These are phyloP conservation scores for Boeremia exigua DNA, from an alignment of 2,329 filamentous ascomycete genomes.

Conservation along the genomic window DNA sequence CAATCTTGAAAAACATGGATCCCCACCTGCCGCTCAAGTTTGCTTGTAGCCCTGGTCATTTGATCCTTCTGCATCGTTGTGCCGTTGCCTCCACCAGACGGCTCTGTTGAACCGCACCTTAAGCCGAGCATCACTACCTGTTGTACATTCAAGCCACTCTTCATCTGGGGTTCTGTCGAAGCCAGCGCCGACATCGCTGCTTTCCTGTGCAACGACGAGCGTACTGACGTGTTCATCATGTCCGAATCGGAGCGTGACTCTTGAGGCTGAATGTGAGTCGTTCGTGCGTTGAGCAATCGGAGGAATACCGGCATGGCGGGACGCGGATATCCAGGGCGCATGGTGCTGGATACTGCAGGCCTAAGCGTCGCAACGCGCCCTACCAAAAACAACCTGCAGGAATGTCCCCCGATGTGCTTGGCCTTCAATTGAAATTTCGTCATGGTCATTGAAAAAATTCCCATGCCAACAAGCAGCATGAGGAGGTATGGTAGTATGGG, in stretches of 20 bases:
- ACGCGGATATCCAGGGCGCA: slow-evolving; percentile 29
- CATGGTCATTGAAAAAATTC: background rate
- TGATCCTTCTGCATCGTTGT: slow-evolving; percentile 21
- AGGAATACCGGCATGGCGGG: slow-evolving; percentile 10
- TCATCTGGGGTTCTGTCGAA: background rate
- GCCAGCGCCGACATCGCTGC: slow-evolving; percentile 7
- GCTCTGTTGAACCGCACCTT: slow-evolving; percentile 29
- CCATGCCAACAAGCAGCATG: background rate
- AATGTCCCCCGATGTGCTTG: slow-evolving; percentile 6
- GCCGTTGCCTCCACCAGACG: slow-evolving; percentile 19
- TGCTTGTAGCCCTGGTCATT: slow-evolving; percentile 24
- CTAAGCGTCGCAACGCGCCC: slow-evolving; percentile 8
- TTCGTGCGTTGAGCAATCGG: slow-evolving; percentile 20
- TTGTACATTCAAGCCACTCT: background rate
- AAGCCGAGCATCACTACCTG: slow-evolving; percentile 8
- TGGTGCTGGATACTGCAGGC: slow-evolving; percentile 12
- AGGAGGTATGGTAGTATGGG: background rate
- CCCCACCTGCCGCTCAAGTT: slow-evolving; percentile 20
- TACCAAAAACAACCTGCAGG: slow-evolving; percentile 6
- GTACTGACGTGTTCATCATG: background rate
- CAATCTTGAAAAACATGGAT: slow-evolving; percentile 22
- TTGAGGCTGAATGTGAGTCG: slow-evolving; percentile 22
- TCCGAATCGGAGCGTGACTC: slow-evolving; percentile 12
- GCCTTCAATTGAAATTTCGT: slow-evolving; percentile 7
- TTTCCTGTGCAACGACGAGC: background rate